A percentile compares a stretch with the other conserved stretches of the same genome.
Conservation (phyloP, 2,329 filamentous ascomycete genomes). For the Cladophialophora bantiana region DNA sequence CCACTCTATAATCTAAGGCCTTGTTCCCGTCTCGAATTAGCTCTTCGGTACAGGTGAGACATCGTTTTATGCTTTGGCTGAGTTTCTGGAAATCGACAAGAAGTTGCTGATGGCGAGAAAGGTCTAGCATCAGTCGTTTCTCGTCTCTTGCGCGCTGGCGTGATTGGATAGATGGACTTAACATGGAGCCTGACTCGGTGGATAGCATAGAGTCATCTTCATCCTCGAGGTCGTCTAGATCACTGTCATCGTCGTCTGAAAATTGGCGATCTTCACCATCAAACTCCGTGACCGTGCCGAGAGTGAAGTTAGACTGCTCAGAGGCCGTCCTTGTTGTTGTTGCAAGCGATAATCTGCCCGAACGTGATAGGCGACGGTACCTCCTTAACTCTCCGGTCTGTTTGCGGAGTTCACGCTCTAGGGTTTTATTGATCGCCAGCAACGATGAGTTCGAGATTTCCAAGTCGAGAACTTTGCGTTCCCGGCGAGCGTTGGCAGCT, state of each 20-base stretch:
- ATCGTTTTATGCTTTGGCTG: constrained; percentile 91
- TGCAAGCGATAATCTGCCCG: constrained; percentile 73
- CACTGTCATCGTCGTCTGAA: constrained; percentile 45
- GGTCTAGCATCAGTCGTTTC: constrained; percentile 80
- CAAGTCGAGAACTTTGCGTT: constrained; percentile 93
- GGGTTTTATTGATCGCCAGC: constrained; percentile 89
- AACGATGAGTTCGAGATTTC: constrained; percentile 97
- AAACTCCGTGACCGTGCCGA: constrained; percentile 56
- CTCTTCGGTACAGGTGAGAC: constrained; percentile 86
- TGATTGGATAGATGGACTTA: constrained; percentile 49
- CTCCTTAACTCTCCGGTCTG: constrained; percentile 87
- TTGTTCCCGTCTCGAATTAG: constrained; percentile 88
- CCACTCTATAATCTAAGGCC: constrained; percentile 82
- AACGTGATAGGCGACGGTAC: constrained; percentile 82
- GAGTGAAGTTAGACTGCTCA: constrained; percentile 53
- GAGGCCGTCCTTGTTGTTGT: constrained; percentile 47
- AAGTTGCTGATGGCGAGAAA: constrained; percentile 86
- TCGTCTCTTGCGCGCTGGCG: constrained; percentile 76
- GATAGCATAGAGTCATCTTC: constrained; percentile 47
- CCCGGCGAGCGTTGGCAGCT: constrained; percentile 85
- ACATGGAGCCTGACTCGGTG: constrained; percentile 41
- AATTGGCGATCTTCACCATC: constrained; percentile 47
- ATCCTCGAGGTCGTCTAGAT: constrained; percentile 41
- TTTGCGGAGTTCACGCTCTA: constrained; percentile 90
- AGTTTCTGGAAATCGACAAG: constrained; percentile 91